Percentiles rank a stretch among this genome's conserved stretches.
phyloP scores from a whole-genome alignment of 2,329 filamentous ascomycete genomes.

The Nothophoma quercina region DNA sequence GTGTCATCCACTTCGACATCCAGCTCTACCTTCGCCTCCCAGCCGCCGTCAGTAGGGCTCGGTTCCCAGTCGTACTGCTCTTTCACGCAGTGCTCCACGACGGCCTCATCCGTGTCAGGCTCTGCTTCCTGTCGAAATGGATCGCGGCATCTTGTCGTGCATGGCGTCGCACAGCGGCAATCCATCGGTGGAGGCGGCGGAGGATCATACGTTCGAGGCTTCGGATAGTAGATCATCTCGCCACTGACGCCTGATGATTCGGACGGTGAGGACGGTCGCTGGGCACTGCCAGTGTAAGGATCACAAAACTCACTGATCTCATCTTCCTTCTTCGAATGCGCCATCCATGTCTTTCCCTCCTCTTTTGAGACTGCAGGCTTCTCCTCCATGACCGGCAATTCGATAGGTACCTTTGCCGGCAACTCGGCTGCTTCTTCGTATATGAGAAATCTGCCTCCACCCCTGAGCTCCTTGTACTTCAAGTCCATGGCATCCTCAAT shows the following conservation, averaged over 20 bases:
- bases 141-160: too few species aligned
- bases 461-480: conserved; percentile 5
- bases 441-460: conserved; percentile 6
- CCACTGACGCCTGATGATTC: neutral
- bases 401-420: neutral
- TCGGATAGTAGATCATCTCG: neutral
- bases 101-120: too few species aligned
- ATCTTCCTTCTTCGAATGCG: neutral
- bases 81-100: too few species aligned
- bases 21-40: neutral
- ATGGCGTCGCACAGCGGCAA: neutral
- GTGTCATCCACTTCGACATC: neutral
- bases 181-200: too few species aligned
- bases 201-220: neutral
- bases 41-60: neutral
- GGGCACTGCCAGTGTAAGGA: neutral
- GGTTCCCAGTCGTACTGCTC: neutral
- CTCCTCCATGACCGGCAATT: neutral
- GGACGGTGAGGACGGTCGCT: neutral
- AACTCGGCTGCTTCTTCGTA: neutral
- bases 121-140: too few species aligned
- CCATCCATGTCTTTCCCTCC: neutral
- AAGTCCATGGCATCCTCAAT: conserved; percentile 4
- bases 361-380: neutral
- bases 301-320: neutral